A percentile compares a stretch with the other conserved stretches of the same genome.
Evolutionary conservation across 495 filamentous ascomycete species (phyloP).

Genomic region (Podospora didyma): DNA sequence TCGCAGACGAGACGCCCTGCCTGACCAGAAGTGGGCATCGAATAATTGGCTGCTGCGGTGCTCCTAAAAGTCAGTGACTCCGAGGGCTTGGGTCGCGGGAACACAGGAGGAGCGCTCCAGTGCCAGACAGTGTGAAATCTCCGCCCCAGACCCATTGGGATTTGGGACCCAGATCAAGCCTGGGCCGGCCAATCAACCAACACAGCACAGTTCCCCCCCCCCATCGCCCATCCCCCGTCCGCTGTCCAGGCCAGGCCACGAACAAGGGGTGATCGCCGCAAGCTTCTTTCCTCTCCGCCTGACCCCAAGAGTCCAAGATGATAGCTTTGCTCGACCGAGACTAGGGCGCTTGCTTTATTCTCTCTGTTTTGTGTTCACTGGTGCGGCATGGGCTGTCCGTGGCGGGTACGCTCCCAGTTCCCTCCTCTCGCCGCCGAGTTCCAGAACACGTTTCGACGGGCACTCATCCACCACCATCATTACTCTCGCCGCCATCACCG

Average conservation of each 20-base stretch:
- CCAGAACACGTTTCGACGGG: conserved; percentile 1
- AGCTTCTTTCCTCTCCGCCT: background rate
- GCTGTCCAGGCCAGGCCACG: too few relatives aligned
- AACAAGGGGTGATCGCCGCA: background rate
- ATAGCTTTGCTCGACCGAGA: conserved; percentile 11
- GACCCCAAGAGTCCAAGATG: conserved; percentile 5
- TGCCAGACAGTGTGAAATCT: conserved; percentile 1
- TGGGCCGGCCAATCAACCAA: background rate
- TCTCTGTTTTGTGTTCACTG: background rate
- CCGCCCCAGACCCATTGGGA: background rate
- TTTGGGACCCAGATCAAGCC: background rate
- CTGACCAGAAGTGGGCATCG: too few relatives aligned
- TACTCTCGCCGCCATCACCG: background rate
- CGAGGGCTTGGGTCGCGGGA: conserved; percentile 18
- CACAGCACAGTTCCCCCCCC: too few relatives aligned
- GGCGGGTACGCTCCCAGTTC: background rate
- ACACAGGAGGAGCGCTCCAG: background rate
- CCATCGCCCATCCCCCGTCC: too few relatives aligned
- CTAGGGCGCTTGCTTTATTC: conserved; percentile 1
- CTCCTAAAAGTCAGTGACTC: conserved; percentile 1
- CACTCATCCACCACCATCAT: background rate
- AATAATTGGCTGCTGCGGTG: too few relatives aligned
- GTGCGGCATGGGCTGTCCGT: background rate
- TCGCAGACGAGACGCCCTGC: too few relatives aligned
- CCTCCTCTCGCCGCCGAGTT: background rate